Percentiles rank a stretch among this genome's conserved stretches.
Conservation (phyloP, 352 stramenopile genomes). For the Thraustotheca clavata region DNA sequence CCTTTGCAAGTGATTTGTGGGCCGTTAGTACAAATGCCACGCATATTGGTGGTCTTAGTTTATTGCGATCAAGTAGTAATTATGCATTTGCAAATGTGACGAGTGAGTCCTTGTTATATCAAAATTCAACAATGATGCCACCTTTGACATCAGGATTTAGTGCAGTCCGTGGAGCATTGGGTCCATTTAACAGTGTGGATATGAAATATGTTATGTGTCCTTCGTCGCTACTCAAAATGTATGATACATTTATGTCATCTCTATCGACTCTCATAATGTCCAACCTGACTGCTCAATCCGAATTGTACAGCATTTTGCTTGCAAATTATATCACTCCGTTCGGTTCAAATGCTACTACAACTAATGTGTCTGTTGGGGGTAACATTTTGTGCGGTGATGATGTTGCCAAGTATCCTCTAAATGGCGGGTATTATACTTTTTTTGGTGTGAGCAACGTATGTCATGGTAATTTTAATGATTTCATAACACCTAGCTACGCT, state of each 20-base stretch:
- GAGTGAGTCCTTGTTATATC: neutral
- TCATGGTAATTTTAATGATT: neutral
- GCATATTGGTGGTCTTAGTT: neutral
- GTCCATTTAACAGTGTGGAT: constrained; percentile 6
- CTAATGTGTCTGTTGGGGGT: neutral
- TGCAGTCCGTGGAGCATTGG: neutral
- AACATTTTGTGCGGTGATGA: constrained; percentile 11
- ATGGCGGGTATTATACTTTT: neutral
- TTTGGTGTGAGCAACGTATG: neutral
- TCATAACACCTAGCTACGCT: neutral
- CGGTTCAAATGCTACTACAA: neutral
- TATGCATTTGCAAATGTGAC: constrained; percentile 1
- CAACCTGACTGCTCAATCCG: neutral
- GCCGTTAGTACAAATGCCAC: neutral
- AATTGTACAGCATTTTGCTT: neutral
- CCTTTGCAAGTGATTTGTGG: neutral
- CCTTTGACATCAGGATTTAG: neutral
- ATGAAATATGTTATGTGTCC: constrained; percentile 1
- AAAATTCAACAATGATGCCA: neutral
- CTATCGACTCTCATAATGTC: neutral
- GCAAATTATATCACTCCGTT: neutral
- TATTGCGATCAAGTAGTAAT: neutral
- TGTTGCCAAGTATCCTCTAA: neutral
- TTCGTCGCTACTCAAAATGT: neutral
- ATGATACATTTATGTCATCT: neutral